Evolutionary conservation across 306 rosid genomes (phyloP), one percentile per base, ranked within the genome.

Genomic region (Prunus padus): DNA sequence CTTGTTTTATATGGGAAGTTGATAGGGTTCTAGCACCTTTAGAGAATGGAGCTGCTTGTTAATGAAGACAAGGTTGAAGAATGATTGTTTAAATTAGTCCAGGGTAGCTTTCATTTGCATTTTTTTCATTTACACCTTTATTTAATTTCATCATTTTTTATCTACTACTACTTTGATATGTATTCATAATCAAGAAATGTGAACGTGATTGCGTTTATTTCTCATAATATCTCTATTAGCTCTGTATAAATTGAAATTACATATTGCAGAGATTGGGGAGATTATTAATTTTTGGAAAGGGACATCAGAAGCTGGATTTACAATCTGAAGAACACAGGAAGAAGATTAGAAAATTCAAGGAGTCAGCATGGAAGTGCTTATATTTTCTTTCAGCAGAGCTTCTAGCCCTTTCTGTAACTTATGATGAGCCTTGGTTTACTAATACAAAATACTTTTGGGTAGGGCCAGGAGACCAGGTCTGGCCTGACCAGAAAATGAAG

Each of bases 401-500:
- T 72, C 75, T 95, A 61, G 97, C 89, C 59, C 80, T 95, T 68
- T 79, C 75, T 52, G 97, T 90, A 64, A 95, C 97, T 69, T 88
- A 82, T 71, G 72, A 85, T 9, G 98, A 92, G 84, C 93, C 97
- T 82, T 92, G 99, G 99, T 90, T 90, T 79, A 81, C 91, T 47
- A 69, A 86, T 73, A 90, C 98, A 75, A 85, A 47, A 76, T 72
- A 78, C 69, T 95, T 87, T 84, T 95, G 98, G 98, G 87, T 80
- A n/a, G 98, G 97, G 37, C 98, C 98, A 51, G 98, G 97, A 66
- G 76, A 85, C 82, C 97, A 92, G 83, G 85, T 87, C 73, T 92
- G 97, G 97, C 97, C 99, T 52, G 97, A 95, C 82, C 97, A 90
- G 84, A 85, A 85, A 82, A 89, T 86, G 69, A 92, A 90, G 97